A percentile compares a stretch with the other conserved stretches of the same genome.
phyloP scores from a whole-genome alignment of 331 rosid genomes.

The Telfairia occidentalis region DNA sequence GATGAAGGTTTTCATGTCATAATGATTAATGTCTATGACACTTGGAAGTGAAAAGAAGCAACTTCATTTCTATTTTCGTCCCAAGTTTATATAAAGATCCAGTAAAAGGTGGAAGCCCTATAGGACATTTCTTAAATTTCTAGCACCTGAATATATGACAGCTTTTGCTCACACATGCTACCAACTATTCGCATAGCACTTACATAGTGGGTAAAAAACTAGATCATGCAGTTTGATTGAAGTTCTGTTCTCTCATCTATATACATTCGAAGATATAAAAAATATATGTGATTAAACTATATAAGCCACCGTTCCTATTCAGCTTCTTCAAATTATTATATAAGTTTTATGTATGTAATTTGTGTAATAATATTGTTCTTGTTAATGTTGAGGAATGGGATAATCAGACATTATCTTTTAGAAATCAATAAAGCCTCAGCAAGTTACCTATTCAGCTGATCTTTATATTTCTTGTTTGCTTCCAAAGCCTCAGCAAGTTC shows the following conservation, averaged over 20 bases:
- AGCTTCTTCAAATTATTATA: not conserved
- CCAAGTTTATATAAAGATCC: not conserved
- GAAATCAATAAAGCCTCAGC: not conserved
- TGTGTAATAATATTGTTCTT: not conserved
- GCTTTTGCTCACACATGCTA: not conserved
- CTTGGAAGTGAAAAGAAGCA: not conserved
- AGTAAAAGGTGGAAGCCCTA: too few species aligned
- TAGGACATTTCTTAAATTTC: not conserved
- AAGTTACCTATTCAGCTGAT: slow-evolving; percentile 62
- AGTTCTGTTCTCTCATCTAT: too few species aligned
- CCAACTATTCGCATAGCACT: too few species aligned
- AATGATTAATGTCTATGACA: not conserved
- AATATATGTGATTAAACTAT: not conserved
- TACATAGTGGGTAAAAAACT: too few species aligned
- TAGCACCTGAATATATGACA: not conserved
- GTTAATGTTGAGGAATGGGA: not conserved
- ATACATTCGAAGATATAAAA: too few species aligned
- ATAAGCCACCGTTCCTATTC: not conserved
- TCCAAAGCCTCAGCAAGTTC: slow-evolving; percentile 48
- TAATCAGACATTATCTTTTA: not conserved
- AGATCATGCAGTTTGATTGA: too few species aligned
- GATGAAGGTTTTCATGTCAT: not conserved
- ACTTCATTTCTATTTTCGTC: not conserved
- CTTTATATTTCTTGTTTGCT: slow-evolving; percentile 38
- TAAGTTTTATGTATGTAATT: not conserved